Conservation (phyloP, 208 protist genomes). For the Trypanosoma scelopori region DNA sequence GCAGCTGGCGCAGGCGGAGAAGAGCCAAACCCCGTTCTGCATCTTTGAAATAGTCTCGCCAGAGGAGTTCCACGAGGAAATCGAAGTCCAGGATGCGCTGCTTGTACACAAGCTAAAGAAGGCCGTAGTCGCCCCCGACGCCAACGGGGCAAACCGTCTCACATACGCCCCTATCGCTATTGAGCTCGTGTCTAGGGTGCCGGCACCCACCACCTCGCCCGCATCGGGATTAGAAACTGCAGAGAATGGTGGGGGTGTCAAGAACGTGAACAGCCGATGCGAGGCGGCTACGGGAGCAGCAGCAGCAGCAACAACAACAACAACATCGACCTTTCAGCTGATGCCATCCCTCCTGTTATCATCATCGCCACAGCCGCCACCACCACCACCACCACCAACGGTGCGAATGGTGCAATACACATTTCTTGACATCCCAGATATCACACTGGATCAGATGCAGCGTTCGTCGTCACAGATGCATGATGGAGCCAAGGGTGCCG, state of each 20-base stretch:
- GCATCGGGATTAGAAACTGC: background rate
- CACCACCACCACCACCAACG: background rate
- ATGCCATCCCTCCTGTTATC: too few relatives aligned
- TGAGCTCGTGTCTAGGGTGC: conserved; percentile 22
- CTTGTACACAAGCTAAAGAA: conserved; percentile 12
- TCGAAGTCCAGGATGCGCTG: conserved; percentile 8
- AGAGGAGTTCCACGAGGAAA: conserved; percentile 12
- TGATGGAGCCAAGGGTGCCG: background rate
- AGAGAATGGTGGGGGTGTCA: too few relatives aligned
- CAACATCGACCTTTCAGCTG: too few relatives aligned
- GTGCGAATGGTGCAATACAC: conserved; percentile 25
- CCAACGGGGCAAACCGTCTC: conserved; percentile 4
- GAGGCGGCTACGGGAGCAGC: too few relatives aligned
- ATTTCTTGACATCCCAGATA: conserved; percentile 24
- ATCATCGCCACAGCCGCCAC: background rate
- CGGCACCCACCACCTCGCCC: background rate
- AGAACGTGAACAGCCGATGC: too few relatives aligned
- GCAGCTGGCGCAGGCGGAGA: conserved; percentile 22
- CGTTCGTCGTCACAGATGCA: background rate
- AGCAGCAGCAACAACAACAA: too few relatives aligned
- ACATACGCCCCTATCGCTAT: conserved; percentile 33
- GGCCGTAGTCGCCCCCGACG: background rate
- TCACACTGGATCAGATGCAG: background rate
- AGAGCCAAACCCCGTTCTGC: conserved; percentile 34
- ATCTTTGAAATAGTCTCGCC: conserved; percentile 17